phyloP scores from a whole-genome alignment of 1,284 basidiomycete species.

The Albatrellus sp. region DNA sequence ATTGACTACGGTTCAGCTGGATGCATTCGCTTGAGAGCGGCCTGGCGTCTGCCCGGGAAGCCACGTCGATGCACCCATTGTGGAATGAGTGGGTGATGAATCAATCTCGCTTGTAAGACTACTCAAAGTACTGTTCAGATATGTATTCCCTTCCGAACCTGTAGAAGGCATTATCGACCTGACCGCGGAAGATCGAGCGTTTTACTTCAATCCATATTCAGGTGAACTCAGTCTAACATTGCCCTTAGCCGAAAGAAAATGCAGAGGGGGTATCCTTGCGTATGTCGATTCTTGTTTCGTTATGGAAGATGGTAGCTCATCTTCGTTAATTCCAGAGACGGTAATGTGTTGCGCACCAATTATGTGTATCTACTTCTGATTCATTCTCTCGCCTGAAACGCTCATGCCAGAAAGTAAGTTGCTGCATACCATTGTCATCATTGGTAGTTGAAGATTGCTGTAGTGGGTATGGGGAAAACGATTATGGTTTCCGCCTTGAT shows the following conservation, averaged over 20 bases:
- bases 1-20: slow-evolving; percentile 46
- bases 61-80: slow-evolving; percentile 77
- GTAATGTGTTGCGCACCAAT: slow-evolving; percentile 10
- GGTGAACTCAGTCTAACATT: slow-evolving; percentile 89
- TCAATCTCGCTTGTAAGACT: slow-evolving; percentile 1
- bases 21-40: slow-evolving; percentile 84
- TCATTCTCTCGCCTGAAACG: background rate
- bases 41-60: slow-evolving; percentile 55
- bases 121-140: slow-evolving; percentile 30
- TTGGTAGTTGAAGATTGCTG: background rate
- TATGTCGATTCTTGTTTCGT: slow-evolving; percentile 31
- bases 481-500: slow-evolving; percentile 92
- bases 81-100: slow-evolving; percentile 74
- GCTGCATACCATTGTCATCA: background rate
- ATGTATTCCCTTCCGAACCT: slow-evolving; percentile 52
- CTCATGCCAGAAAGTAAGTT: slow-evolving; percentile 32
- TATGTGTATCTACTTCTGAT: background rate
- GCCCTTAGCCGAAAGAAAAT: slow-evolving; percentile 70
- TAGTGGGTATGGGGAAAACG: slow-evolving; percentile 95
- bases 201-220: slow-evolving; percentile 89
- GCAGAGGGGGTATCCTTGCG: slow-evolving; percentile 82
- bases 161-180: slow-evolving; percentile 47
- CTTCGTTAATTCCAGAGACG: slow-evolving; percentile 14
- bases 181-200: slow-evolving; percentile 53
- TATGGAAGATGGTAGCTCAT: background rate